Evolutionary conservation across 2,329 filamentous ascomycete species (phyloP), one percentile per base, ranked within the genome.

Genomic region (Pseudopyrenochaeta lycopersici): DNA sequence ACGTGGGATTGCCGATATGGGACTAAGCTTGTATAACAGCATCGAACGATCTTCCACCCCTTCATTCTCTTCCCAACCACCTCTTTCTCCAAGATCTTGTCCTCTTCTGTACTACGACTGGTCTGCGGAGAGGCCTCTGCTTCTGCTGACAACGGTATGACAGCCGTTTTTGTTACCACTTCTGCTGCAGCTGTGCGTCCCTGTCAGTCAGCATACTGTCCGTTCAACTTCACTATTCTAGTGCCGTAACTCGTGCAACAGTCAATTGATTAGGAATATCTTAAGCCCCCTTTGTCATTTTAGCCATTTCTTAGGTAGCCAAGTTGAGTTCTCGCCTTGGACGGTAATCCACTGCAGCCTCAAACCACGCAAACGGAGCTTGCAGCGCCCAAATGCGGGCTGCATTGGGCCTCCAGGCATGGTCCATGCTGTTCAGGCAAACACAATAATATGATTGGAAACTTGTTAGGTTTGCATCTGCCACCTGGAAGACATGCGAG

Each of bases 1-100:
- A 69, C 66, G 66, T 68, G 66, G 63, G 38, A 33, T 30, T 46
- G 51, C 58, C n/a, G n/a, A n/a, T n/a, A n/a, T n/a, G n/a, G n/a
- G 45, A 49, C 45, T 56, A 59, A 59, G 36, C 42, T 50, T 43
- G 41, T 32, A 49, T 64, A n/a, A 64, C 60, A 57, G 52, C 58
- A 39, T 66, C 51, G 49, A 58, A 23, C 49, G 31, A 49, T 46
- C 56, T 46, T 54, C 36, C 49, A 38, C 52, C 50, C 60, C 58
- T 64, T 63, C 60, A 54, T 64, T 58, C 51, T 52, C 52, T 46
- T 41, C 39, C 58, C 62, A 67, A 66, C 62, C 58, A 68, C 61
- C 50, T 52, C 58, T 42, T 49, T 17, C 38, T 47, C 51, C 49
- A 53, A 56, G 49, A 56, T 55, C 32, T 52, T 52, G 59, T 56